Base-by-base conservation (phyloP, 1,284 basidiomycete species). In the Moniliophthora roreri region DNA sequence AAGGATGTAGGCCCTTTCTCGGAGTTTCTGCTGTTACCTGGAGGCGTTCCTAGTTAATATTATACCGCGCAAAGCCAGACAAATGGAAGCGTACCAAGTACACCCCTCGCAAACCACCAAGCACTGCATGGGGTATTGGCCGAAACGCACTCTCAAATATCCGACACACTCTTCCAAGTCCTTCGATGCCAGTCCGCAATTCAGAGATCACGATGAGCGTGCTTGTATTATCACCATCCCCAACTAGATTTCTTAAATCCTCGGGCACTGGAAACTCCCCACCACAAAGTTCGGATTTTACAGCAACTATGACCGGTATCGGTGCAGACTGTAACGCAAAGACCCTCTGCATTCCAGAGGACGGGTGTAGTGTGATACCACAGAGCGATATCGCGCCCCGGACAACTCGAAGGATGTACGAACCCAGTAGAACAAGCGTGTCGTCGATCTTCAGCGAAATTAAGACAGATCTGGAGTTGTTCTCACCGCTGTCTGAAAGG, bases 241-340 rank as follows among this genome's bases (percentile, higher is more conserved):
- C 28, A 24, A 10, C 26, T 46, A 66, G 26, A 35, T 55, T 34
- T 15, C 60, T 55, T 24, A 72, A 48, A 15, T 66, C 56, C 24
- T 52, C 21, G n/a, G 73, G 66, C 36, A 73, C 52, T n/a, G n/a
- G n/a, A n/a, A n/a, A n/a, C n/a, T n/a, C 26, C 28, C 24, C 23
- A 10, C 13, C 24, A 32, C 9, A 53, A 9, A 13, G n/a, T 50
- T 45, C 24, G 55, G 26, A 62, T 54, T 42, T 65, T 59, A 69
- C 54, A 53, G 71, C 72, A 41, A 72, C 66, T 18, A 89, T 66
- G 16, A 79, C 61, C 2, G 89, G 87, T 6, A 91, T 65, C 0
- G 89, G 85, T 6, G 85, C 79, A 0, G 81, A 89, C 10, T 79
- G 75, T 0, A 87, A 85, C 1, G 87, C 84, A 61, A 81, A 91